Evolutionary conservation across 1,284 basidiomycete genomes (phyloP).

Genomic region (Cutaneotrichosporon cavernicola): DNA sequence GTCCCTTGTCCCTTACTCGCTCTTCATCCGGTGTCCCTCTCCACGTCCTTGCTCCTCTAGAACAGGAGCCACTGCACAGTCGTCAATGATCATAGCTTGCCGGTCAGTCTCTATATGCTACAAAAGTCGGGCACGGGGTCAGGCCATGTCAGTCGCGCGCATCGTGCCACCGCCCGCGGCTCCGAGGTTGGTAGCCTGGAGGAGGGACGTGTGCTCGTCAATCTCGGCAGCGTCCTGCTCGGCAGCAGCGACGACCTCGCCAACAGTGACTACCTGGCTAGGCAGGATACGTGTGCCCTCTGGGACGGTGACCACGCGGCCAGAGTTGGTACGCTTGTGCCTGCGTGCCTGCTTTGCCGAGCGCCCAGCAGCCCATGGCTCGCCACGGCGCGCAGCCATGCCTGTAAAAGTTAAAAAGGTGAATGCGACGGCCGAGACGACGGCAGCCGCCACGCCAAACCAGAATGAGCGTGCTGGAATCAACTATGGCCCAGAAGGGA

Average conservation of each 20-base stretch:
- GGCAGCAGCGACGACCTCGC: conserved; percentile 41
- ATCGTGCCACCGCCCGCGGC: conserved; percentile 21
- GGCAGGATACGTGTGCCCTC: conserved; percentile 43
- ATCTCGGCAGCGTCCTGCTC: conserved; percentile 20
- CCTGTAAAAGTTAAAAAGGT: conserved; percentile 49
- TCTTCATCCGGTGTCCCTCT: not conserved
- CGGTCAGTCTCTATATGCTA: conserved; percentile 8
- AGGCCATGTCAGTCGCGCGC: conserved; percentile 17
- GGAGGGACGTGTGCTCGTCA: conserved; percentile 44
- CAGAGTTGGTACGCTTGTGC: conserved; percentile 49
- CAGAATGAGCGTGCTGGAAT: conserved; percentile 43
- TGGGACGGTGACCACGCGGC: conserved; percentile 47
- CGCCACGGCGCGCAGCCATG: conserved; percentile 50
- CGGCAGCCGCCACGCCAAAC: conserved; percentile 47
- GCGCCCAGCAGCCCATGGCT: conserved; percentile 52
- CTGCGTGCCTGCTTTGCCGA: conserved; percentile 42
- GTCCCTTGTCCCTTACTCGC: too few relatives aligned
- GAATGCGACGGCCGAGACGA: conserved; percentile 41
- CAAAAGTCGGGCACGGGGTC: conserved; percentile 4
- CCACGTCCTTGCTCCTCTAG: not conserved
- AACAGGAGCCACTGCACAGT: not conserved
- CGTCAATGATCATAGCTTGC: not conserved
- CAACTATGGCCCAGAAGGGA: not conserved
- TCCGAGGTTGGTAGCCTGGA: conserved; percentile 19
- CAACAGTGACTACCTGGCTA: conserved; percentile 44